These are phyloP conservation scores for Penicillium sp. DNA, from an alignment of 2,329 filamentous ascomycete genomes.

Conservation along the genomic window DNA sequence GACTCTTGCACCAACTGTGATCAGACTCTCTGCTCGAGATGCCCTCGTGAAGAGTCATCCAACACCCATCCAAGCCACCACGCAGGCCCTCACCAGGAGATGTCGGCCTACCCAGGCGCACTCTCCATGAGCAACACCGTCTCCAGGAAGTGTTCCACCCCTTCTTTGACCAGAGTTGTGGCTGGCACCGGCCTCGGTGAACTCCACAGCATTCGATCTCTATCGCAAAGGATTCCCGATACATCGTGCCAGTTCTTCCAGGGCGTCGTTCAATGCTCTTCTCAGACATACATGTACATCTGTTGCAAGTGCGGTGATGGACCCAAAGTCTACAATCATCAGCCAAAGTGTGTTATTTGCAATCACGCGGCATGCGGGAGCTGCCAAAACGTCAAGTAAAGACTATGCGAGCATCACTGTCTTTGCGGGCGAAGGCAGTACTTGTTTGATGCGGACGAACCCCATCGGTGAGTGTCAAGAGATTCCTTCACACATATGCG, in stretches of 20 bases:
- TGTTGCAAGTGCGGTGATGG: slow-evolving; percentile 38
- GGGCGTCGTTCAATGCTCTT: slow-evolving; percentile 2
- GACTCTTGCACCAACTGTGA: slow-evolving; percentile 24
- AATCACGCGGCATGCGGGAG: slow-evolving; percentile 25
- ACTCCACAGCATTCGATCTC: slow-evolving; percentile 10
- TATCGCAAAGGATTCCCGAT: slow-evolving; percentile 3
- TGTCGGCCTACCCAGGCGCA: slow-evolving; percentile 17
- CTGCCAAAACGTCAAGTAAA: slow-evolving; percentile 29
- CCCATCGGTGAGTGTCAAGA: too few species aligned
- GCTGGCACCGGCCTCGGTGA: slow-evolving; percentile 6
- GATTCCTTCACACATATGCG: too few species aligned
- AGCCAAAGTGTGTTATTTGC: slow-evolving; percentile 31
- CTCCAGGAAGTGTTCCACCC: not conserved
- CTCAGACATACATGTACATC: slow-evolving; percentile 27
- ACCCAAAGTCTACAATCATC: slow-evolving; percentile 32
- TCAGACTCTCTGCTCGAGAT: slow-evolving; percentile 16
- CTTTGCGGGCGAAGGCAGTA: slow-evolving; percentile 1
- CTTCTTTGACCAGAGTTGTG: slow-evolving; percentile 5
- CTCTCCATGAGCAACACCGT: not conserved
- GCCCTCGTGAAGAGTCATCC: slow-evolving; percentile 11
- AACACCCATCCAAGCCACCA: slow-evolving; percentile 10
- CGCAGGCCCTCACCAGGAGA: not conserved
- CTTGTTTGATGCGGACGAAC: not conserved
- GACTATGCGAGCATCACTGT: slow-evolving; percentile 1
- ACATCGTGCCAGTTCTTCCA: not conserved